phyloP scores from a whole-genome alignment of 2,329 filamentous ascomycete species.

The Phoma sp. region DNA sequence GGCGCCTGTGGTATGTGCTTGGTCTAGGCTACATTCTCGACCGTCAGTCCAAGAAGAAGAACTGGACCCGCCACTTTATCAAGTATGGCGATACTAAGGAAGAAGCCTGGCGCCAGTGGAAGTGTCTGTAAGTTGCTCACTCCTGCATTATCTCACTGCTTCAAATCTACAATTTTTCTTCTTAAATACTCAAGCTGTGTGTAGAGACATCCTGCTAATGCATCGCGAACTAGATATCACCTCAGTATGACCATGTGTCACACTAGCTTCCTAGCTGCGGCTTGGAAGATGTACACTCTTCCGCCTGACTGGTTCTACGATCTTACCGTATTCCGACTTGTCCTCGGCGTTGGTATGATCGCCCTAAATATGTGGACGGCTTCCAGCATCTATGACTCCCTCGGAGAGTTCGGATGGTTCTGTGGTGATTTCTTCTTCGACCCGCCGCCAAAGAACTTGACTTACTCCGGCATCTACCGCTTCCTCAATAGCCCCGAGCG shows the following conservation, averaged over 20 bases:
- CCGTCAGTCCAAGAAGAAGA: slow-evolving; percentile 86
- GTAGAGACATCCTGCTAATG: neutral
- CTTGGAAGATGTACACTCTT: slow-evolving; percentile 95
- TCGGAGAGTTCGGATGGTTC: slow-evolving; percentile 99
- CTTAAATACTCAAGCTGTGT: neutral
- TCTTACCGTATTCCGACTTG: slow-evolving; percentile 84
- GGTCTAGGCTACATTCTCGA: slow-evolving; percentile 87
- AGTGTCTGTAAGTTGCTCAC: slow-evolving; percentile 65
- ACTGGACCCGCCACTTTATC: slow-evolving; percentile 96
- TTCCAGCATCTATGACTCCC: slow-evolving; percentile 89
- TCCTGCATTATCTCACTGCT: no score
- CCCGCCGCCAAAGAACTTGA: slow-evolving; percentile 78
- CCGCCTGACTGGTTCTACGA: slow-evolving; percentile 87
- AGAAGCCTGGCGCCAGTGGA: slow-evolving; percentile 98
- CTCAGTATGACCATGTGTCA: slow-evolving; percentile 92
- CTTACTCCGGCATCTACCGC: slow-evolving; percentile 96
- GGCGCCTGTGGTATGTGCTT: slow-evolving; percentile 91
- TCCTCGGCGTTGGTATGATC: slow-evolving; percentile 80
- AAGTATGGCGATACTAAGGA: slow-evolving; percentile 91
- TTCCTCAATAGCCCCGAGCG: slow-evolving; percentile 98
- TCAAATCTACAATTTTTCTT: no score
- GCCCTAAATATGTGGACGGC: slow-evolving; percentile 92
- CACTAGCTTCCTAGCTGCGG: slow-evolving; percentile 84
- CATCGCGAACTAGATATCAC: slow-evolving; percentile 66
- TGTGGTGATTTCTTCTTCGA: slow-evolving; percentile 99